Base-by-base conservation (phyloP, 1,284 basidiomycete genomes). In the Microbotryum silenes-acaulis region DNA sequence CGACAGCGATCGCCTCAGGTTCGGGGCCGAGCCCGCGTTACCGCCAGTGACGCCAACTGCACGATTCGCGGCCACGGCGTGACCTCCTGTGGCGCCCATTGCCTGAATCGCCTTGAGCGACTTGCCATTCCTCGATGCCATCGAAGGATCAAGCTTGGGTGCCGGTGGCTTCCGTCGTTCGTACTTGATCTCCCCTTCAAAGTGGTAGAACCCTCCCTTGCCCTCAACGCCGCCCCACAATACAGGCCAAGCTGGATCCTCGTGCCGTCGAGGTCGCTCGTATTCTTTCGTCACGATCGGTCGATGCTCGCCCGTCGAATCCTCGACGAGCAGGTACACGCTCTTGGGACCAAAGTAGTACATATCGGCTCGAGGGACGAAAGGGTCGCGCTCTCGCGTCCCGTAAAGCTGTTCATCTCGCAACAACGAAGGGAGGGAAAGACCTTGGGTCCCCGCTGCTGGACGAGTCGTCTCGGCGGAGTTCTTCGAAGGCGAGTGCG, bases 251-350 rank as follows among this genome's bases (percentile, higher is more conserved):
- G 76, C 75, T n/a, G 77, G 74, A 20, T 66, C 72, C 14, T 77
- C 75, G 60, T 72, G 71, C 29, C 60, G 61, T 21, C 68, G 65
- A 49, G 74, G 75, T 57, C 74, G 68, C 18, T 75, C 70, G 70
- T 80, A 83, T 70, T 83, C 80, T 62, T 79, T 79, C 61, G 76
- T 74, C 72, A 81, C 78, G 71, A 83, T 75, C 6, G 82, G 78
- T 29, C 80, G 77, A 69, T 80, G 76, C 58, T 92, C 87, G 63
- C 87, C 83, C 7, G 83, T 85, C 62, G 91, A 83, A 72, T 98
- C 96, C 74, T 97, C 93, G 29, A 98, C 83, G 48, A 98, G 81
- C 33, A 97, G 80, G 74, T 90, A 97, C 73, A 82, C 85, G 60
- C 82, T 84, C 53, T 82, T 81, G 58, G 86, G 85, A 33, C 83